These are phyloP conservation scores for Dinochytrium kinnereticum DNA, from an alignment of 371 early-diverging fungal species.

Conservation along the genomic window DNA sequence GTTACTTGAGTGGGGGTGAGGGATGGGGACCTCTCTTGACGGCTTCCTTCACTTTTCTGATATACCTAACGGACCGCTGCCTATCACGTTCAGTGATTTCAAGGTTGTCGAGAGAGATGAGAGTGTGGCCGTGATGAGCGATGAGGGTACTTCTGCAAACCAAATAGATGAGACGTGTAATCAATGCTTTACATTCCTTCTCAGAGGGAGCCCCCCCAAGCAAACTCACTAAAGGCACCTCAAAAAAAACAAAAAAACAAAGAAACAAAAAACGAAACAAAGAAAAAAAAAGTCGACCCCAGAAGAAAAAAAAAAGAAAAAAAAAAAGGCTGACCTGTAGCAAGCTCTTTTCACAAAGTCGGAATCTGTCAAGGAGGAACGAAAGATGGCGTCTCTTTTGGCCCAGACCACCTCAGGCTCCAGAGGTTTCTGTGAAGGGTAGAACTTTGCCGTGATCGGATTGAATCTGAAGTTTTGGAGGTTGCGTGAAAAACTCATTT, in stretches of 20 bases:
- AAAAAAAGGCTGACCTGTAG: constrained; percentile 25
- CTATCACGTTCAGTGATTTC: background rate
- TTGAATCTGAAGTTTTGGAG: constrained; percentile 36
- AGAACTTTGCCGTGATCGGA: constrained; percentile 33
- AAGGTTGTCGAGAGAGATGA: background rate
- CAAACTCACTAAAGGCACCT: too few relatives aligned
- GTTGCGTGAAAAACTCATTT: background rate
- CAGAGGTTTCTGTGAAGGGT: background rate
- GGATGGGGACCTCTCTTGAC: background rate
- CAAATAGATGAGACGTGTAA: background rate
- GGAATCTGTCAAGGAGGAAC: constrained; percentile 11
- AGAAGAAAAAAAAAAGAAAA: constrained; percentile 3
- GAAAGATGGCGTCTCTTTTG: constrained; percentile 19
- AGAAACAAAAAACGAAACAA: background rate
- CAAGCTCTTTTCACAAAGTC: constrained; percentile 32
- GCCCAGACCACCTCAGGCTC: constrained; percentile 9
- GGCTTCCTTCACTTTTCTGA: background rate
- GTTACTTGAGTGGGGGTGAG: too few relatives aligned
- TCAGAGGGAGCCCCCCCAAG: too few relatives aligned
- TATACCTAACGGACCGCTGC: background rate
- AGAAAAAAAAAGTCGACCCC: constrained; percentile 5
- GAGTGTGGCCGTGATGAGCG: background rate
- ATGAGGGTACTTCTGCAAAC: background rate
- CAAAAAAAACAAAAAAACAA: background rate
- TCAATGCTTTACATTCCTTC: too few relatives aligned